Evolutionary conservation across 106 monocot genomes (phyloP), one percentile per base, ranked within the genome.

Genomic region (Gastrodia elata): DNA sequence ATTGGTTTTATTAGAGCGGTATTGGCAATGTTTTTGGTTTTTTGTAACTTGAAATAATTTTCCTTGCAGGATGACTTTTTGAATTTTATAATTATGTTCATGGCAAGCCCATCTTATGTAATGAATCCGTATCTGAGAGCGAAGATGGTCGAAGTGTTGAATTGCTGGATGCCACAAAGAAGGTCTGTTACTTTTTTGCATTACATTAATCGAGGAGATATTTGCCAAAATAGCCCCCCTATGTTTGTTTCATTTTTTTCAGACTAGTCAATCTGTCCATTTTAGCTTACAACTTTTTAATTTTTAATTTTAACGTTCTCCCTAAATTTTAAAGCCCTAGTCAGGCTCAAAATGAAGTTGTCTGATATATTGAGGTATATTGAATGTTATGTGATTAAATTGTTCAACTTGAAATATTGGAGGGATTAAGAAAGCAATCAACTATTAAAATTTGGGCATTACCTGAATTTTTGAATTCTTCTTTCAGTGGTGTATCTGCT

Each of bases 1-100:
- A n/a, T n/a, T n/a, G n/a, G n/a, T n/a, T n/a, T n/a, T n/a, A n/a
- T n/a, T n/a, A n/a, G n/a, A n/a, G n/a, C n/a, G n/a, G n/a, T n/a
- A n/a, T n/a, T n/a, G n/a, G n/a, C 0, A 35, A 14, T n/a, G 15
- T 32, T 18, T 75, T 30, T 20, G 11, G 46, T 8, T 55, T n/a
- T 78, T 39, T 26, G 15, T n/a, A 24, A 22, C 41, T 36, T 58
- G 13, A 55, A 22, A 61, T 82, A 34, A n/a, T 28, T 83, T 39
- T 72, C 16, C 68, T 34, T 59, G 25, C 92, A 97, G 97, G 97
- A 97, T 74, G 93, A 97, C 18, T 97, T 97, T 77, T 75, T 97
- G 77, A 97, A 91, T 77, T 97, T 97, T 74, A 97, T 97, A 48
- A 97, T 97, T 65, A 97, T 97, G 97, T 97, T 97, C 86, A 97